Evolutionary conservation across 116 monocot genomes (phyloP).

Genomic region (Phalaenopsis hybrid): DNA sequence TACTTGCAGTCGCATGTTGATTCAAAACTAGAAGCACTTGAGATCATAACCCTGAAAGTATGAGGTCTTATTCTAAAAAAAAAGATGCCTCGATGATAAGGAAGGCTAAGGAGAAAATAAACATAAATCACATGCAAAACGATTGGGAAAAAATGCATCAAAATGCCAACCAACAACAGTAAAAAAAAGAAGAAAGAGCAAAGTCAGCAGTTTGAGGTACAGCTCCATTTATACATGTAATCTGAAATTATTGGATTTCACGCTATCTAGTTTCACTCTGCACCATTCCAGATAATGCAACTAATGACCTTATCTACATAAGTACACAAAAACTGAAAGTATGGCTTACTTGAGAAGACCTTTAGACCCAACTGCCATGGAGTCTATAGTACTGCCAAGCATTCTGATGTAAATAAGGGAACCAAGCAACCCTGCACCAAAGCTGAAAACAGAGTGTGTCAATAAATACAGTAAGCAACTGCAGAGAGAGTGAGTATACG

Average conservation of each 20-base stretch:
- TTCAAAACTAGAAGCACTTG: too few species aligned
- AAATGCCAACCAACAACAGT: too few species aligned
- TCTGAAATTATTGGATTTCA: not conserved
- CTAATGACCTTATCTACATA: not conserved
- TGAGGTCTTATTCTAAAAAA: too few species aligned
- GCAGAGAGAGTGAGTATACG: not conserved
- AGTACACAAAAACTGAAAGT: not conserved
- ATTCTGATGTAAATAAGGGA: slow-evolving; percentile 91
- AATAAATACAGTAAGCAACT: not conserved
- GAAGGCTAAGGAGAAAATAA: too few species aligned
- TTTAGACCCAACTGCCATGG: slow-evolving; percentile 75
- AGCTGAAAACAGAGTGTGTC: slow-evolving; percentile 37
- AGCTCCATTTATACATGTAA: not conserved
- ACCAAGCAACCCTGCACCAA: slow-evolving; percentile 80
- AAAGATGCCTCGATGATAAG: too few species aligned
- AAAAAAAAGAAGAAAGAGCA: too few species aligned
- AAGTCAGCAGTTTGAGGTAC: not conserved
- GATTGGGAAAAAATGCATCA: too few species aligned
- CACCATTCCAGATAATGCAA: not conserved
- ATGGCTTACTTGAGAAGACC: slow-evolving; percentile 70
- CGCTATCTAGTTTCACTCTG: not conserved
- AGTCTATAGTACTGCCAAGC: slow-evolving; percentile 88
- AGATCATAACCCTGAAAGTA: too few species aligned
- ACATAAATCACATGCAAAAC: too few species aligned
- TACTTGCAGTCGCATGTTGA: too few species aligned